Evolutionary conservation across 208 protist species (phyloP).

Genomic region (Wallacemonas collosoma): DNA sequence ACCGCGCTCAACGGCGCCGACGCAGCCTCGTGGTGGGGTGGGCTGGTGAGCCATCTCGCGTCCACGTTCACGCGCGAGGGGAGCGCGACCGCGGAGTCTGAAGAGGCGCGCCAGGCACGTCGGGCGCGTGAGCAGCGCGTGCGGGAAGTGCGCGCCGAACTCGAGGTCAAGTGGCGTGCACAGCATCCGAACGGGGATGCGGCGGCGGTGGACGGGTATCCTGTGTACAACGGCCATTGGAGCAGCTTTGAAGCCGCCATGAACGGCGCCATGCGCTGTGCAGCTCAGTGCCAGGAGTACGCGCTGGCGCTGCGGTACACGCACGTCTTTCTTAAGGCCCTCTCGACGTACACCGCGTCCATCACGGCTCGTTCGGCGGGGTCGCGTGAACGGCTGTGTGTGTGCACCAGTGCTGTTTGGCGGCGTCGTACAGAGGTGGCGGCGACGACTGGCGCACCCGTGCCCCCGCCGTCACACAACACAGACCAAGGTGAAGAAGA

Average conservation of each 20-base stretch:
- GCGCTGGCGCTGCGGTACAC: background rate
- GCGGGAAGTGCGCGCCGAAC: too few species aligned
- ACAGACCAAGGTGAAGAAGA: background rate
- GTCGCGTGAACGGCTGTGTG: background rate
- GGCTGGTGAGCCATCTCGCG: slow-evolving; percentile 1
- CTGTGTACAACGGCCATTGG: slow-evolving; percentile 3
- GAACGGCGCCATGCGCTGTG: background rate
- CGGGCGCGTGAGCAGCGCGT: background rate
- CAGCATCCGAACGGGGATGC: too few species aligned
- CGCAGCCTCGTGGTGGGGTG: slow-evolving; percentile 10
- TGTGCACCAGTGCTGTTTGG: slow-evolving; percentile 8
- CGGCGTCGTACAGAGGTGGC: background rate
- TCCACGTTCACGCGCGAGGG: slow-evolving; percentile 12
- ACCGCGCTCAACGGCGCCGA: background rate
- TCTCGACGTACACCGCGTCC: background rate
- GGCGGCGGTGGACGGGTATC: background rate
- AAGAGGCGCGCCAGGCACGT: background rate
- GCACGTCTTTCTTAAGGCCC: background rate
- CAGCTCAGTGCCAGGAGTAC: slow-evolving; percentile 13
- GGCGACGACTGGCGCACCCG: background rate
- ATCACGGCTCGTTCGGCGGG: background rate
- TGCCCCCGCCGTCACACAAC: background rate
- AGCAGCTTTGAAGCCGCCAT: background rate
- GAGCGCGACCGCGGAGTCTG: background rate
- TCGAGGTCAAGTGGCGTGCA: too few species aligned